Evolutionary conservation across 805 yeast genomes (phyloP).

Genomic region (Lipomyces yamanashiensis): DNA sequence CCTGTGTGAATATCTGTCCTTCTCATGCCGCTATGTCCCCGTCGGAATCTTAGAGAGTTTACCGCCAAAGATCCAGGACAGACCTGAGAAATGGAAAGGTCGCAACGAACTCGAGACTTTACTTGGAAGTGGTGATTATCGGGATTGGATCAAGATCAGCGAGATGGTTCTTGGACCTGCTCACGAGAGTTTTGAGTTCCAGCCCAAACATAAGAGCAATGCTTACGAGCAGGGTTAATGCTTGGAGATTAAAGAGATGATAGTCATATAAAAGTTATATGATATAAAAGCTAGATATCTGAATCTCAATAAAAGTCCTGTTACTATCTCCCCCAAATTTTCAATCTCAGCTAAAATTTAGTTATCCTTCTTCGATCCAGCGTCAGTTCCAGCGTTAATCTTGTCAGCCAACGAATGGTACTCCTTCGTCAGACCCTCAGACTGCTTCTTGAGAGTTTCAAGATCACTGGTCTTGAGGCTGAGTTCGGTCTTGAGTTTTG

Average conservation of each 20-base stretch:
- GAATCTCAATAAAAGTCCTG: background rate
- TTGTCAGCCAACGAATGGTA: conserved; percentile 56
- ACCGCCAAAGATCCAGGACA: conserved; percentile 87
- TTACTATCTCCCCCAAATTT: background rate
- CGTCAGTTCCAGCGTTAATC: conserved; percentile 40
- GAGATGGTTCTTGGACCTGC: conserved; percentile 95
- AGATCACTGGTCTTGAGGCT: conserved; percentile 68
- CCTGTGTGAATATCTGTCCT: conserved; percentile 91
- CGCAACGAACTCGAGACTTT: conserved; percentile 90
- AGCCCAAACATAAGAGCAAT: conserved; percentile 95
- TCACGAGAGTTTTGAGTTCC: conserved; percentile 71
- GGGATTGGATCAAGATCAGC: conserved; percentile 94
- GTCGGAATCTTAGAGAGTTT: conserved; percentile 86
- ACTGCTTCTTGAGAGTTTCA: conserved; percentile 72
- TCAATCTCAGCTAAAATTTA: background rate
- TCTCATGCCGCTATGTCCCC: conserved; percentile 93
- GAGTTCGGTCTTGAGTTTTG: conserved; percentile 55
- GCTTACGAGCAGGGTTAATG: conserved; percentile 55
- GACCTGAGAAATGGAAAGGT: conserved; percentile 93
- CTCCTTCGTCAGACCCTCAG: conserved; percentile 65
- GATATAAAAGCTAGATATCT: background rate
- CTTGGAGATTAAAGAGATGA: background rate
- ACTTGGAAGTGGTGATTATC: conserved; percentile 80
- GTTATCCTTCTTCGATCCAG: conserved; percentile 42
- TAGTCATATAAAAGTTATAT: background rate